Evolutionary conservation across 176 grass and related monocot species (phyloP), one percentile per base, ranked within the genome.

Genomic region (Calamus simplicifolius): DNA sequence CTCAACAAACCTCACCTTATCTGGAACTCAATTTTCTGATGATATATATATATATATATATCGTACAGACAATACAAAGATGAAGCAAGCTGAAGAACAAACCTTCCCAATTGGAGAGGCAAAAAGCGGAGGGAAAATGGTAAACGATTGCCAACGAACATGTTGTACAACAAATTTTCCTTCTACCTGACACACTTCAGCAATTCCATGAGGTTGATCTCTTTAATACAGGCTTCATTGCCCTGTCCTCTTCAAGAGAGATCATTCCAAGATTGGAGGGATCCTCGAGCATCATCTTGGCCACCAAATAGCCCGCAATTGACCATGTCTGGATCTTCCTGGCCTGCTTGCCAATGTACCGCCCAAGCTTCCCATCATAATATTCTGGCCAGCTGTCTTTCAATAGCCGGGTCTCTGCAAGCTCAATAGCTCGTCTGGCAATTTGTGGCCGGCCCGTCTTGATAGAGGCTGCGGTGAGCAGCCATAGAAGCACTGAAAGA

Each of bases 261-360:
- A 90, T 82, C 86, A 96, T 90, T 66, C 89, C 74, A 10, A 96
- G 77, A 7, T 88, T 75, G 0, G 91, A 96, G 0, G 91, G 91
- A 64, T 96, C 91, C 61, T 96, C 91, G 2, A 96, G 75, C 91
- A 96, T 79, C 91, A 96, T 96, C 58, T 89, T 85, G 13, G 91
- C 83, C 0, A 96, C 91, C 1, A 96, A 82, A 79, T 96, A 96
- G 1, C 83, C 86, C 0, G 91, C 83, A 13, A 96, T 90, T 19
- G 91, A 96, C 91, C 91, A 96, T 48, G 91, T 96, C 54, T 96
- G 91, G 43, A 80, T 72, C 74, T 87, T 96, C 68, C 91, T 85
- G 19, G 86, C 83, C 62, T 96, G 86, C 66, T 96, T 96, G 18
- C 91, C 91, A 2, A 96, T 69, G 27, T 87, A 96, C 66, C 81